phyloP scores from a whole-genome alignment of 768 basidiomycete genomes.

The Auricularia auricula-judae region DNA sequence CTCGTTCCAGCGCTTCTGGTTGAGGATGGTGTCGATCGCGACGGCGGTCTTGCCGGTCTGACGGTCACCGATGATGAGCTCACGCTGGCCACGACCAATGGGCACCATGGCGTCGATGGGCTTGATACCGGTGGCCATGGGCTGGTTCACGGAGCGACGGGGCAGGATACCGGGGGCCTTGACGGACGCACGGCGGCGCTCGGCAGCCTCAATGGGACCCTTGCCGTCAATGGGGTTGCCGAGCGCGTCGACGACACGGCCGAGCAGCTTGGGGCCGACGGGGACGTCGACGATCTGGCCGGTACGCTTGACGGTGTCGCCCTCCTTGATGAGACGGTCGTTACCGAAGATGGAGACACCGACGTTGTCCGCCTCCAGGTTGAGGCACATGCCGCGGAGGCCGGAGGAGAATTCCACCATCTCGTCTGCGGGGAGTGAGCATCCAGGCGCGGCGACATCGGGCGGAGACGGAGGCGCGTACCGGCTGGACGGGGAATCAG shows the following conservation, averaged over 20 bases:
- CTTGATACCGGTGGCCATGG: constrained; percentile 99
- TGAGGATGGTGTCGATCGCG: constrained; percentile 99
- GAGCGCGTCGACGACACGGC: constrained; percentile 98
- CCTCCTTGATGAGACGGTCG: constrained; percentile 98
- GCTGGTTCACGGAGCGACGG: constrained; percentile 98
- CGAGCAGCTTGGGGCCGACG: constrained; percentile 92
- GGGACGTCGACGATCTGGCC: constrained; percentile 99
- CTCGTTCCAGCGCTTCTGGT: constrained; percentile 99
- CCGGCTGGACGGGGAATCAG: constrained; percentile 6
- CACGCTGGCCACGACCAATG: constrained; percentile 99
- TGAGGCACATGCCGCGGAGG: constrained; percentile 99
- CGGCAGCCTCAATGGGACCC: constrained; percentile 86
- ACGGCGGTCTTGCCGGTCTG: constrained; percentile 99
- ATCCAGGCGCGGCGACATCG: neutral
- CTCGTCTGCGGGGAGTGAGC: constrained; percentile 58
- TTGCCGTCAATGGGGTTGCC: constrained; percentile 99
- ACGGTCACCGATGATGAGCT: constrained; percentile 99
- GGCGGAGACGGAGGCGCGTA: constrained; percentile 11
- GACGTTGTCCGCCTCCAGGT: constrained; percentile 99
- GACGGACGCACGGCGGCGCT: constrained; percentile 93
- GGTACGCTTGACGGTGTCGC: constrained; percentile 99
- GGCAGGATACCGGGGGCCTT: constrained; percentile 99
- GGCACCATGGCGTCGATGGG: constrained; percentile 99
- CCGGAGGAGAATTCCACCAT: constrained; percentile 99
- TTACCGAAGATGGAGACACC: constrained; percentile 99